Conservation (phyloP, 345 rosid genomes). For the Moricandia arvensis region DNA sequence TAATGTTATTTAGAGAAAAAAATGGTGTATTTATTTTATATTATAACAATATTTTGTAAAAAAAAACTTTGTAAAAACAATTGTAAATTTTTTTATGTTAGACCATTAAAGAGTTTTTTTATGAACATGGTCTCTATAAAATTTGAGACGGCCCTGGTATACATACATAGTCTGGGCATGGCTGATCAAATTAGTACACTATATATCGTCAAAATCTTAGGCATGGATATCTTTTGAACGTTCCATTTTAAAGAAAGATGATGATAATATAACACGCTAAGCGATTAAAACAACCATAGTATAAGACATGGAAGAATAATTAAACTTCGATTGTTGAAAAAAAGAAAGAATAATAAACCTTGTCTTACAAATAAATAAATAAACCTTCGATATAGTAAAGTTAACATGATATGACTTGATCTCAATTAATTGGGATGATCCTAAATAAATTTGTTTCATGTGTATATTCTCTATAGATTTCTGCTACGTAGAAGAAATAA, state of each 20-base stretch:
- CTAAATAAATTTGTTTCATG: background rate
- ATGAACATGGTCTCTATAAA: too few species aligned
- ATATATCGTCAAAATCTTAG: background rate
- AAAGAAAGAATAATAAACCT: background rate
- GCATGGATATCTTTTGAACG: background rate
- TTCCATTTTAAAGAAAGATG: background rate
- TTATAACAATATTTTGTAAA: too few species aligned
- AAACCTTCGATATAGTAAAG: background rate
- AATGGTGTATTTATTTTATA: too few species aligned
- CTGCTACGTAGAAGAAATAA: conserved; percentile 57
- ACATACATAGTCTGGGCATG: background rate
- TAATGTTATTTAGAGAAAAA: too few species aligned
- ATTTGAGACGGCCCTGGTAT: too few species aligned
- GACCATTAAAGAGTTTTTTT: too few species aligned
- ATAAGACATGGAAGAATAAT: background rate
- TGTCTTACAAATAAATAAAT: too few species aligned
- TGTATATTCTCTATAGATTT: conserved; percentile 44
- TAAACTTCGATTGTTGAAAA: background rate
- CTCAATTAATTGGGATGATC: background rate
- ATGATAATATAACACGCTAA: background rate
- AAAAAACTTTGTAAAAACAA: too few species aligned
- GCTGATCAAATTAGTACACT: background rate
- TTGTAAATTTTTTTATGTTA: too few species aligned
- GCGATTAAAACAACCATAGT: background rate
- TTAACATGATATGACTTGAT: background rate